A percentile compares a stretch with the other conserved stretches of the same genome.
Conservation (phyloP, 306 rosid species). For the Cicer arietinum region DNA sequence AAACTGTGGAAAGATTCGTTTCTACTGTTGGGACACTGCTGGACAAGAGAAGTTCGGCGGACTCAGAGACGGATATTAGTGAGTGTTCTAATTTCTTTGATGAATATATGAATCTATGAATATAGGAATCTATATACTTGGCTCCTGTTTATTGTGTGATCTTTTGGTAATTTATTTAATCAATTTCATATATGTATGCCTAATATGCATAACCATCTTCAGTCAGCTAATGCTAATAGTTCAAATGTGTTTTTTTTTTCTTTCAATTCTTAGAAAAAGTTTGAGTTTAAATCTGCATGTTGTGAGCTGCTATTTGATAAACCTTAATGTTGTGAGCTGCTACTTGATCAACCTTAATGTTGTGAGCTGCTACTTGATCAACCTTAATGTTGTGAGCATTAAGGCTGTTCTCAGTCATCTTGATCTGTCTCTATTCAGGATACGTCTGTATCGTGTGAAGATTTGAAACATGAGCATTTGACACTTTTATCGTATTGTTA, state of each 20-base stretch:
- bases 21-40: too few relatives aligned
- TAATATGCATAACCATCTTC: neutral
- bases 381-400: neutral
- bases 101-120: too few relatives aligned
- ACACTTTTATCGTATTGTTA: neutral
- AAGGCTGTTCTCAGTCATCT: neutral
- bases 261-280: neutral
- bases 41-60: too few relatives aligned
- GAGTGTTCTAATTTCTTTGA: too few relatives aligned
- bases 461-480: neutral
- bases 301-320: neutral
- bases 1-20: conserved; percentile 55
- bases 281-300: neutral
- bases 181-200: neutral
- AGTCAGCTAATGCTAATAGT: neutral
- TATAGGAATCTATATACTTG: too few relatives aligned
- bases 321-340: too few relatives aligned
- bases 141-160: neutral
- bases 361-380: too few relatives aligned
- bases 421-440: too few relatives aligned
- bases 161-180: neutral
- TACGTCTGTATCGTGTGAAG: neutral
- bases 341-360: too few relatives aligned
- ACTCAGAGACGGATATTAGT: too few relatives aligned
- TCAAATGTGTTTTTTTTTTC: neutral